Base-by-base conservation (phyloP, 2,329 filamentous ascomycete species). In the Chrysoporthe austroafricana region DNA sequence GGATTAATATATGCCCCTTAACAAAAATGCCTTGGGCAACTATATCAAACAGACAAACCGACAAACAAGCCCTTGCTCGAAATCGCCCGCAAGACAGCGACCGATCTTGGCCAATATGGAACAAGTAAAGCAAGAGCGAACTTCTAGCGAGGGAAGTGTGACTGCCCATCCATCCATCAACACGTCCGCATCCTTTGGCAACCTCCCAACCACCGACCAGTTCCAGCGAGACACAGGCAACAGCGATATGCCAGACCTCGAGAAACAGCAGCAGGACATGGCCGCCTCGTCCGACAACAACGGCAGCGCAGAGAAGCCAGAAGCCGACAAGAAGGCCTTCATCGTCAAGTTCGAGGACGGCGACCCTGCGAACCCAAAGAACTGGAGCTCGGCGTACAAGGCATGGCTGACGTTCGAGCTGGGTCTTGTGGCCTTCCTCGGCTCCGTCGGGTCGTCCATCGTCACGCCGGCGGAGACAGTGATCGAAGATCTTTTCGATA, bases 391-490 rank as follows among this genome's bases (percentile, higher is more conserved):
- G 6, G 56, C 61, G 3, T 80, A 82, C 69, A 85, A 85, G 73
- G 77, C 75, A 58, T 84, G 79, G 76, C 76, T 85, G 62, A 85
- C 84, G 0, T 76, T 84, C 21, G 79, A 83, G 63, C 72, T 86
- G 44, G 80, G 82, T 34, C 77, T 86, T 76, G 75, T 86, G 18
- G 84, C 85, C 1, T 73, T 86, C n/a, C 76, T 79, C 9, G 83
- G 82, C 18, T 83, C 79, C 68, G 72, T 85, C 60, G 84, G 82
- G 4, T 84, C 82, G 6, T 83, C 81, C 21, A 84, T 87, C 66
- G 82, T 84, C 50, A 76, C 83, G 2, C 81, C 84, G 0, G 85
- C 82, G 1, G 78, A 81, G 58, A 60, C 74, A 4, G 75, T 71
- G 1, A 81, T 87, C 48, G 77, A 81, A 1, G 67, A 73, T 43